These are phyloP conservation scores for Gilbertella persicaria DNA, from an alignment of 371 early-diverging fungal genomes.

Conservation along the genomic window DNA sequence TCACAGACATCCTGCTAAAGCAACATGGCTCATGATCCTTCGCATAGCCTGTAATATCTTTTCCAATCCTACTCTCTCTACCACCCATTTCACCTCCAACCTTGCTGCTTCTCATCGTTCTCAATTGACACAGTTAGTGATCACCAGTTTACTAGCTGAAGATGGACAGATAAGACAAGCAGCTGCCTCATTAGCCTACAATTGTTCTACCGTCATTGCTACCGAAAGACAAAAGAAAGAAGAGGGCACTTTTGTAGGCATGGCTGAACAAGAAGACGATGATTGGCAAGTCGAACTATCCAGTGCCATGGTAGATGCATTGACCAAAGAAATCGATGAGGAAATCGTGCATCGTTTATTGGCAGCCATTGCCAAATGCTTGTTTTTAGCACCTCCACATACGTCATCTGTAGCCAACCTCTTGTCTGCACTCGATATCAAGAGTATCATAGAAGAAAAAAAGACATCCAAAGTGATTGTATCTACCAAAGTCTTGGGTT, in stretches of 20 bases:
- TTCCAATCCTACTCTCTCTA: slow-evolving; percentile 35
- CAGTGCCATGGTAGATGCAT: slow-evolving; percentile 63
- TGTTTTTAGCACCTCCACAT: slow-evolving; percentile 41
- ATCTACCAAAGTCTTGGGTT: slow-evolving; percentile 22
- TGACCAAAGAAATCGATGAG: slow-evolving; percentile 56
- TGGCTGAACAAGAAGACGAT: slow-evolving; percentile 57
- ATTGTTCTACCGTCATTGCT: slow-evolving; percentile 57
- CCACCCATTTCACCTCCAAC: slow-evolving; percentile 56
- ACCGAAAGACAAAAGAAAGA: slow-evolving; percentile 44
- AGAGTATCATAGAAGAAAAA: slow-evolving; percentile 25
- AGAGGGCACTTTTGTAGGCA: slow-evolving; percentile 39
- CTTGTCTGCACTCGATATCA: slow-evolving; percentile 39
- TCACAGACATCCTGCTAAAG: slow-evolving; percentile 11
- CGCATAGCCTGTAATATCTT: slow-evolving; percentile 66
- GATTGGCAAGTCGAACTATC: slow-evolving; percentile 71
- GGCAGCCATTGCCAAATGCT: slow-evolving; percentile 39
- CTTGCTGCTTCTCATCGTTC: slow-evolving; percentile 48
- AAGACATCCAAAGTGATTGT: slow-evolving; percentile 26
- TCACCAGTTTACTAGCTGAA: slow-evolving; percentile 58
- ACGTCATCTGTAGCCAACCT: slow-evolving; percentile 32
- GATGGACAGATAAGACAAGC: slow-evolving; percentile 63
- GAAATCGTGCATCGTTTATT: slow-evolving; percentile 48
- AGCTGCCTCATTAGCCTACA: slow-evolving; percentile 70
- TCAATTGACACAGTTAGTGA: slow-evolving; percentile 58
- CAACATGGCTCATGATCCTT: slow-evolving; percentile 34